Evolutionary conservation across 495 filamentous ascomycete genomes (phyloP).

Genomic region (Xylona heveae): DNA sequence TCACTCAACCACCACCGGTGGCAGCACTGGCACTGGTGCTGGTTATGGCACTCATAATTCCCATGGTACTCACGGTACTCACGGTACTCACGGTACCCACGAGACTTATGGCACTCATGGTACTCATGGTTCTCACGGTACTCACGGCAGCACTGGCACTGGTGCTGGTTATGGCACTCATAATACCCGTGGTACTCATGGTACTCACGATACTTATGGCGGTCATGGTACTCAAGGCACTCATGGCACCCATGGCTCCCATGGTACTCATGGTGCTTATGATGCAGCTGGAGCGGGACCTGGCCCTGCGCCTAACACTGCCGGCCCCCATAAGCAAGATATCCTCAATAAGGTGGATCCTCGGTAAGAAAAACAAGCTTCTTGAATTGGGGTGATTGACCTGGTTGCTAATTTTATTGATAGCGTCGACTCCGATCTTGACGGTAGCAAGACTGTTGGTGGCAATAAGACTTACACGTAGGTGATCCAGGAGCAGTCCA

Average conservation of each 20-base stretch:
- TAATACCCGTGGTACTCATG: slow-evolving; percentile 12
- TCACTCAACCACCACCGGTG: slow-evolving; percentile 8
- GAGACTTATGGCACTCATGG: slow-evolving; percentile 7
- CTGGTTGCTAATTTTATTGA: too few species aligned
- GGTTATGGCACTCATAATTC: slow-evolving; percentile 2
- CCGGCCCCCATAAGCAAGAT: slow-evolving; percentile 31
- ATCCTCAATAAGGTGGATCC: slow-evolving; percentile 31
- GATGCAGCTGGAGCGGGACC: too few species aligned
- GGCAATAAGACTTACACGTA: slow-evolving; percentile 10
- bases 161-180: slow-evolving; percentile 5
- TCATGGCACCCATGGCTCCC: slow-evolving; percentile 2
- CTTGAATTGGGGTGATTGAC: too few species aligned
- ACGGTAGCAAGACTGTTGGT: slow-evolving; percentile 8
- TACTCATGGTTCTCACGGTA: slow-evolving; percentile 6
- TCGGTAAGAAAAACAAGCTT: too few species aligned
- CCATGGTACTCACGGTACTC: slow-evolving; percentile 2
- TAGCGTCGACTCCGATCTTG: slow-evolving; percentile 21
- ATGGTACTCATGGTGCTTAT: too few species aligned
- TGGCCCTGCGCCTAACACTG: slow-evolving; percentile 15
- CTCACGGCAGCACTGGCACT: slow-evolving; percentile 4
- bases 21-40: slow-evolving; percentile 13
- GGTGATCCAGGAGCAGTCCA: background rate
- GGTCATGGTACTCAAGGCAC: slow-evolving; percentile 6
- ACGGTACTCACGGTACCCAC: slow-evolving; percentile 4
- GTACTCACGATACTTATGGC: slow-evolving; percentile 8